phyloP scores from a whole-genome alignment of 805 yeast genomes.

The Nakazawaea ernobii region DNA sequence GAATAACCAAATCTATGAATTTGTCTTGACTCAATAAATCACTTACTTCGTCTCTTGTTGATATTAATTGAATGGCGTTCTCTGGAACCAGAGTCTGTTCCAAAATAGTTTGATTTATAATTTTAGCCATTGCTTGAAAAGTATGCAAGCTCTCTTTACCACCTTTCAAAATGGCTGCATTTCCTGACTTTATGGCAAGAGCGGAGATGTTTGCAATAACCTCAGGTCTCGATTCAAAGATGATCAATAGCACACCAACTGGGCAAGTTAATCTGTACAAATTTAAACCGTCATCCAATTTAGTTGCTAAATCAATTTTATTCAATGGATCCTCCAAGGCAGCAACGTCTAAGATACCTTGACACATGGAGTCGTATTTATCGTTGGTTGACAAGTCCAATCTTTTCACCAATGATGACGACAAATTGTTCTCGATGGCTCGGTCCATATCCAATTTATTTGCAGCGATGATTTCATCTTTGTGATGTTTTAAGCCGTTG shows the following conservation, averaged over 20 bases:
- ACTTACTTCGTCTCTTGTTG: conserved; percentile 85
- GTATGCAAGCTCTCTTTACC: conserved; percentile 91
- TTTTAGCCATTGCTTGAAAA: conserved; percentile 72
- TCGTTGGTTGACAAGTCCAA: conserved; percentile 77
- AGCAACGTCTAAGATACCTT: conserved; percentile 91
- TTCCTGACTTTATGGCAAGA: conserved; percentile 91
- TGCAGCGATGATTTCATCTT: conserved; percentile 61
- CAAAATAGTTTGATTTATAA: conserved; percentile 55
- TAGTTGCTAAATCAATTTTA: conserved; percentile 73
- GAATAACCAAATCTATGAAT: conserved; percentile 91
- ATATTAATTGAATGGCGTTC: conserved; percentile 79
- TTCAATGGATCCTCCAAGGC: conserved; percentile 88
- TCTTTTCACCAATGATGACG: conserved; percentile 73
- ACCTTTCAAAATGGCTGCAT: conserved; percentile 94
- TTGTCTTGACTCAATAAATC: conserved; percentile 79
- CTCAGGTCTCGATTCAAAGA: conserved; percentile 96
- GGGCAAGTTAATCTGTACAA: conserved; percentile 86
- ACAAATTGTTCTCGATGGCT: conserved; percentile 56
- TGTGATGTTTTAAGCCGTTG: conserved; percentile 55
- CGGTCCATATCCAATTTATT: conserved; percentile 69
- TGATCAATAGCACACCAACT: conserved; percentile 87
- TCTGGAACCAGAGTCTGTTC: conserved; percentile 66
- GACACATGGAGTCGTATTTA: conserved; percentile 89
- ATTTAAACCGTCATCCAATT: conserved; percentile 85
- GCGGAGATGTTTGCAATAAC: conserved; percentile 98